Evolutionary conservation across 192 early-diverging fungal species (phyloP).

Genomic region (Coemansia sp.): DNA sequence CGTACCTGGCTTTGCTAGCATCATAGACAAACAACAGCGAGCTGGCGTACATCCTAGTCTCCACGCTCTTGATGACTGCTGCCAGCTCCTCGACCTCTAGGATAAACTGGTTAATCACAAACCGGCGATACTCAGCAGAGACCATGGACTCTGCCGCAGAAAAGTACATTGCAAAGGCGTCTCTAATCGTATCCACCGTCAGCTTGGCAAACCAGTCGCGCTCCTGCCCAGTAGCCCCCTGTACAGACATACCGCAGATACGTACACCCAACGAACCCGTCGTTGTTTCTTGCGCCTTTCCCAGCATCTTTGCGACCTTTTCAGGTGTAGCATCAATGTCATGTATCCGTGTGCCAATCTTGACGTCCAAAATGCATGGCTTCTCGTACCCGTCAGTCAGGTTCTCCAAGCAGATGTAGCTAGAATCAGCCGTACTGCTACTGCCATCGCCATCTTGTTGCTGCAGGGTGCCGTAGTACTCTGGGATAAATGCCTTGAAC

Average conservation of each 20-base stretch:
- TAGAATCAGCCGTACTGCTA: constrained; percentile 2
- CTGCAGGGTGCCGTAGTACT: constrained; percentile 66
- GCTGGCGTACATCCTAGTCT: constrained; percentile 69
- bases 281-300: constrained; percentile 70
- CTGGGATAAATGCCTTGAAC: constrained; percentile 66
- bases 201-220: constrained; percentile 29
- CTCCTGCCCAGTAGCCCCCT: constrained; percentile 9
- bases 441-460: constrained; percentile 9
- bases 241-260: constrained; percentile 75
- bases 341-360: constrained; percentile 80
- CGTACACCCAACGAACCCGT: constrained; percentile 64
- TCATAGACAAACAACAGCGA: constrained; percentile 87
- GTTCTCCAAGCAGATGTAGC: constrained; percentile 78
- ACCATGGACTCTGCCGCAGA: constrained; percentile 43
- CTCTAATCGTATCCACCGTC: constrained; percentile 54
- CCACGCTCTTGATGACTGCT: constrained; percentile 56
- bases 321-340: constrained; percentile 71
- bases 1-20: constrained; percentile 59
- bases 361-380: constrained; percentile 86
- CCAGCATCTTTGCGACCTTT: constrained; percentile 70
- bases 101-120: constrained; percentile 66
- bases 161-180: constrained; percentile 71
- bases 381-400: constrained; percentile 65
- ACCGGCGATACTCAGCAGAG: constrained; percentile 54
- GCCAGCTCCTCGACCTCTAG: constrained; percentile 62